Percentiles rank a stretch among this genome's conserved stretches.
Evolutionary conservation across 2,329 filamentous ascomycete genomes (phyloP).

Genomic region (Trematosphaeria pertusa): DNA sequence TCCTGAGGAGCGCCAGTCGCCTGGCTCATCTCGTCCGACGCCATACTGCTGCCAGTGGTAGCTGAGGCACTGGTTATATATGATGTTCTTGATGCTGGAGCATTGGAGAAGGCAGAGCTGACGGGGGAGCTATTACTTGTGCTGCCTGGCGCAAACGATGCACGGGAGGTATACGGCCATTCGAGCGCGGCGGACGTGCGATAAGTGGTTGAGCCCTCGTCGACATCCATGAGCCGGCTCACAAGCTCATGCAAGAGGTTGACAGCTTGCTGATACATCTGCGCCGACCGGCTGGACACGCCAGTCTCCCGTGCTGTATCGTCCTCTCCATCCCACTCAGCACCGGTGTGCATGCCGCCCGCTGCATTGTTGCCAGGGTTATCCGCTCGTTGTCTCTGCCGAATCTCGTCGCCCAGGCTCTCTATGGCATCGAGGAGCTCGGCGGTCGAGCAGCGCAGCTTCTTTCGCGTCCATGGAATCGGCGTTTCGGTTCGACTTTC

Average conservation of each 20-base stretch:
- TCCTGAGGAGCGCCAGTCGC: not conserved
- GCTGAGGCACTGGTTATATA: not conserved
- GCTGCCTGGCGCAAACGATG: not conserved
- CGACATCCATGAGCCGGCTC: constrained; percentile 8
- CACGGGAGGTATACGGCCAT: not conserved
- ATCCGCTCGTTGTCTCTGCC: not conserved
- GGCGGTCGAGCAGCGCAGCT: constrained; percentile 10
- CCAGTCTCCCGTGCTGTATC: not conserved
- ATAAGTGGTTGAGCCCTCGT: not conserved
- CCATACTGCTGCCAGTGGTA: not conserved
- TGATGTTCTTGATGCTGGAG: constrained; percentile 1
- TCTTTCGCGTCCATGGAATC: constrained; percentile 12
- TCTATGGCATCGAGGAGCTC: constrained; percentile 15
- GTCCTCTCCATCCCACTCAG: not conserved
- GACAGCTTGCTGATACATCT: constrained; percentile 9
- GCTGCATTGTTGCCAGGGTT: not conserved
- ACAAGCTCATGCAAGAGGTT: constrained; percentile 18
- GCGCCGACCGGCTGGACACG: not conserved
- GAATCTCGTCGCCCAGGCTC: constrained; percentile 8
- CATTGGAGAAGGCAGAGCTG: not conserved
- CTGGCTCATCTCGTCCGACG: not conserved
- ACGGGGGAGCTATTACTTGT: not conserved
- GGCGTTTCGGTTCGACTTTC: constrained; percentile 2
- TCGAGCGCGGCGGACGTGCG: not conserved
- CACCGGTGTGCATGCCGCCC: constrained; percentile 3